Base-by-base conservation (phyloP, 2,329 filamentous ascomycete species). In the Chlorencoelia australis region DNA sequence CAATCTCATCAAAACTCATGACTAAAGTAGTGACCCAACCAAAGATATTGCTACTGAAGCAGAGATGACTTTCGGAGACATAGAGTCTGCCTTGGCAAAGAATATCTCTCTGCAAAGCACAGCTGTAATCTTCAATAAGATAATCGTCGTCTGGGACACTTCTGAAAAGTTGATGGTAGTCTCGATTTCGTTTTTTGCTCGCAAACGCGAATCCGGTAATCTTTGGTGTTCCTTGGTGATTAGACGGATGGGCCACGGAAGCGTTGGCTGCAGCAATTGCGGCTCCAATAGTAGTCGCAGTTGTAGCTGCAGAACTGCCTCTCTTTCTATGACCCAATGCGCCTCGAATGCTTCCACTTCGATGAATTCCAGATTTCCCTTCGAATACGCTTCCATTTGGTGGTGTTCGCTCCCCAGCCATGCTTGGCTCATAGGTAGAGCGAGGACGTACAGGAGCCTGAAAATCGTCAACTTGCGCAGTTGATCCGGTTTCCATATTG, bases 91-190 rank as follows among this genome's bases (percentile, higher is more conserved):
- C 91, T 49, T 95, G 91, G 5, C 94, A 77, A 22, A 98, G 73
- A 42, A 98, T 98, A 56, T 98, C 93, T 47, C 88, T 78, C 59
- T 98, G 91, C 41, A 98, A 61, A 4, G 91, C 91, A 57, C 91
- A 95, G 59, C 91, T 95, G 59, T 96, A 98, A 59, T 98, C 91
- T 56, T 98, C 91, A 47, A 98, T 96, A 17, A 98, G 70, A 55
- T 94, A 95, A 59, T 98, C 91, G 53, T 98, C 91, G 48, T 96
- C 89, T 1, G 93, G 91, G 1, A 98, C 91, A 56, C 88, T 96
- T 60, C 91, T 83, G 67, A 98, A 98, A 2, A 94, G 65, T 41
- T 73, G 74, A 59, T 98, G 91, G 52, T 96, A 98, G 55, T 96
- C 91, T 32, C 86, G 77, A 61, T 98, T 98, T 39, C 93, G 77